Evolutionary conservation across 2,329 filamentous ascomycete genomes (phyloP).

Genomic region (Cytospora piceicola): DNA sequence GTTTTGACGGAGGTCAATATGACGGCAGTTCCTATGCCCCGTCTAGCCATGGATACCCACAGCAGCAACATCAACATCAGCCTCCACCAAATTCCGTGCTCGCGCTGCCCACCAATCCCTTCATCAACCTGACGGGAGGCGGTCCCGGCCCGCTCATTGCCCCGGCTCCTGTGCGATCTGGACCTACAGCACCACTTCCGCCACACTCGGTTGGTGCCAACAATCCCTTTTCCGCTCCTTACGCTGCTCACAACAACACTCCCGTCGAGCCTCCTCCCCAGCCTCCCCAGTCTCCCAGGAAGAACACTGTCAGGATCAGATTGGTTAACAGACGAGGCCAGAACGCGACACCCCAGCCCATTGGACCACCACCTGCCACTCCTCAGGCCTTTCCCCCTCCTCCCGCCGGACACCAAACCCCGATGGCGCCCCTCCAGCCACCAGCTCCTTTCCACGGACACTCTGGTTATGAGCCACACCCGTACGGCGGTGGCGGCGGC

Average conservation of each 20-base stretch:
- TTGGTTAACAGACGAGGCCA: constrained; percentile 24
- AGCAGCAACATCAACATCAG: constrained; percentile 6
- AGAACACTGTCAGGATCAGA: constrained; percentile 26
- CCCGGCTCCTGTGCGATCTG: constrained; percentile 26
- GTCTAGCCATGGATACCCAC: constrained; percentile 16
- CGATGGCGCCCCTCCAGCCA: constrained; percentile 23
- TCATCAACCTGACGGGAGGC: constrained; percentile 30
- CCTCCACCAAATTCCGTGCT: constrained; percentile 17
- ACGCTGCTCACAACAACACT: constrained; percentile 23
- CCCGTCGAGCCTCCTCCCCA: constrained; percentile 20
- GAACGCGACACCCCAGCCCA: constrained; percentile 24
- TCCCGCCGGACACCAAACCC: constrained; percentile 18
- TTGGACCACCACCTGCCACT: constrained; percentile 19
- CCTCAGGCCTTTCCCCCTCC: constrained; percentile 5
- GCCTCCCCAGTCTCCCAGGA: constrained; percentile 26
- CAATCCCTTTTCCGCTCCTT: constrained; percentile 30
- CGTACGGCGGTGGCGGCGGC: constrained; percentile 10
- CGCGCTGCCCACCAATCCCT: constrained; percentile 27
- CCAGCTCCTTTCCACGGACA: constrained; percentile 29
- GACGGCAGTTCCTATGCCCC: constrained; percentile 17
- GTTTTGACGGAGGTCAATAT: constrained; percentile 11
- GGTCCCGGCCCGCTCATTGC: constrained; percentile 29
- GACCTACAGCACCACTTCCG: constrained; percentile 18
- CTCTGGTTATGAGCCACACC: constrained; percentile 24
- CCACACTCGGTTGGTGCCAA: constrained; percentile 29